Percentiles rank a stretch among this genome's conserved stretches.
Conservation (phyloP, 139 green algal species). For the Edaphochlamys debaryana region DNA sequence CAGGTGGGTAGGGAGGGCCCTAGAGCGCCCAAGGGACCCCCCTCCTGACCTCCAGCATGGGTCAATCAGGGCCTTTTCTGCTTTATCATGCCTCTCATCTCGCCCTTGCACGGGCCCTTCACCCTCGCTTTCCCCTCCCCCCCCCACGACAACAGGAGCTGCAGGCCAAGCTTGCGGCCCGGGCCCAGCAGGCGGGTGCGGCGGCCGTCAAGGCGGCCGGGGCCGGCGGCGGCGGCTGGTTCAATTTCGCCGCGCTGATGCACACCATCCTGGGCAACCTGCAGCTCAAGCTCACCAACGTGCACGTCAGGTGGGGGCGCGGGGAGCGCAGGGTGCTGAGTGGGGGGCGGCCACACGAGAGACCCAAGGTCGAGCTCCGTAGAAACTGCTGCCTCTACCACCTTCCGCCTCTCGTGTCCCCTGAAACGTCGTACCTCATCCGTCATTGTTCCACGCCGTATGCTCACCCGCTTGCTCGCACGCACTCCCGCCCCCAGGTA, state of each 20-base stretch:
- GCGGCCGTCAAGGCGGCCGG: neutral
- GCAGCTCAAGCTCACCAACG: constrained; percentile 88
- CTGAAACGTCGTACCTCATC: too few relatives aligned
- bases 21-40: too few relatives aligned
- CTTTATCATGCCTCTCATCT: too few relatives aligned
- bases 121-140: neutral
- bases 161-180: constrained; percentile 33
- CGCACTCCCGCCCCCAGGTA: constrained; percentile 19
- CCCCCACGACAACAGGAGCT: constrained; percentile 19
- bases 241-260: constrained; percentile 70
- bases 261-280: constrained; percentile 85
- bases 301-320: constrained; percentile 86
- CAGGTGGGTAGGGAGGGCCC: constrained; percentile 52
- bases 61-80: too few relatives aligned
- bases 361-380: too few relatives aligned
- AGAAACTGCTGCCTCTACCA: too few relatives aligned
- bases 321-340: too few relatives aligned
- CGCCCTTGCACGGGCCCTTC: neutral
- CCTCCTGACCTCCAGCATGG: too few relatives aligned
- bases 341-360: too few relatives aligned
- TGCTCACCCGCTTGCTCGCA: too few relatives aligned
- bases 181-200: constrained; percentile 19
- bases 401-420: too few relatives aligned
- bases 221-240: neutral
- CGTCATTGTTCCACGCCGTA: too few relatives aligned